phyloP scores from a whole-genome alignment of 352 stramenopile genomes.

The Albugo laibachii region DNA sequence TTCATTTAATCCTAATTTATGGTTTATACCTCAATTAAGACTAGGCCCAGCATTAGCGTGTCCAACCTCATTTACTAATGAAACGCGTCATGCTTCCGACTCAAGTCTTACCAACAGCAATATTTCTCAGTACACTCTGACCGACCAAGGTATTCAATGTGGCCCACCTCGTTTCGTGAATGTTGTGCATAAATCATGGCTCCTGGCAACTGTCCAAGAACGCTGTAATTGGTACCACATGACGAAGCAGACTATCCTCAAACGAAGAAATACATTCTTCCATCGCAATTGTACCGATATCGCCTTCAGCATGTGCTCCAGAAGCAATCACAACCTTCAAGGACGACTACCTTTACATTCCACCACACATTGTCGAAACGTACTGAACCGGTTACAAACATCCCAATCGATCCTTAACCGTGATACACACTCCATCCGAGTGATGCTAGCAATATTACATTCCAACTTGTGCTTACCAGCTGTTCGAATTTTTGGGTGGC shows the following conservation, averaged over 20 bases:
- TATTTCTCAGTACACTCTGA: too few species aligned
- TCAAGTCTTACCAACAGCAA: not conserved
- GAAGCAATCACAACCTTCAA: conserved; percentile 26
- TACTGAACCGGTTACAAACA: conserved; percentile 17
- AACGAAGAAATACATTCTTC: conserved; percentile 5
- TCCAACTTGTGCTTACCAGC: conserved; percentile 60
- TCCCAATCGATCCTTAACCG: not conserved
- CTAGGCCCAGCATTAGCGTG: not conserved
- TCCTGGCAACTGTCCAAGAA: conserved; percentile 46
- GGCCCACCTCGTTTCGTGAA: conserved; percentile 33
- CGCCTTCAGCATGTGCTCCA: conserved; percentile 37
- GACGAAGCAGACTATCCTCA: not conserved
- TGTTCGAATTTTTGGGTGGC: conserved; percentile 49
- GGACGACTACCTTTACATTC: conserved; percentile 20
- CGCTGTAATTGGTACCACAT: conserved; percentile 16
- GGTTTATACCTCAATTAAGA: too few species aligned
- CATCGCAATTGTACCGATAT: conserved; percentile 39
- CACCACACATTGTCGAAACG: conserved; percentile 18
- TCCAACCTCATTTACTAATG: not conserved
- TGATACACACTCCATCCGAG: not conserved
- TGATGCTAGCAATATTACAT: not conserved
- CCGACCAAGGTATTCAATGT: not conserved
- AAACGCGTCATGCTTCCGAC: not conserved
- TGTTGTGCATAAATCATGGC: conserved; percentile 51
- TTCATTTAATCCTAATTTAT: too few species aligned